Evolutionary conservation across 129 eudicot species (phyloP), one percentile per base, ranked within the genome.

Genomic region (Glebionis coronaria): DNA sequence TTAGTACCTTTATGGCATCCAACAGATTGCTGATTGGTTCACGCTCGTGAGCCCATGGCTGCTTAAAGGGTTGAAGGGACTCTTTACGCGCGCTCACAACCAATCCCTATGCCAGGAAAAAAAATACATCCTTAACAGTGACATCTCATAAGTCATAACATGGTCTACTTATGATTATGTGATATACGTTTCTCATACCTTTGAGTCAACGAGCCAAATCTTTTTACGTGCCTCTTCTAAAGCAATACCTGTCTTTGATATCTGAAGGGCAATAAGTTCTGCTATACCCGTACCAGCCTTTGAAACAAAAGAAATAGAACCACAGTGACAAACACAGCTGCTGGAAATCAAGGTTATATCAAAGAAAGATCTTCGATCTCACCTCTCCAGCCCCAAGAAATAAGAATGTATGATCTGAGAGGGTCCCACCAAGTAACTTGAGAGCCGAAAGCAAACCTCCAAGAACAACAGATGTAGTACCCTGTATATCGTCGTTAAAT

Each of bases 201-300:
- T 94, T 12, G 98, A 88, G 82, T 94, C 99, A 40, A 94, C 95
- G 12, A 94, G 97, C 99, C 99, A 94, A 45, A 94, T 85, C 80
- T 84, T 94, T 78, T 87, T 81, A 62, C 97, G 85, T 11, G 82
- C 73, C 55, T 89, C 93, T 76, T 89, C 97, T 29, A 94, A 21
- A 9, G 81, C 78, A 44, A 19, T 35, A 19, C 31, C 68, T 5
- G 97, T 84, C 95, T 83, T 94, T 5, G 95, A 82, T 67, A 89
- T 89, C 69, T 94, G 90, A 44, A 94, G 97, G 19, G 97, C 97
- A 15, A 94, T 94, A 70, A 94, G 95, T 78, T 94, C 95, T 5
- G 99, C 99, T 59, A 94, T 94, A 57, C 97, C 99, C 2, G 99
- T 94, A 68, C 99, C 99, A 76, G 99, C 99, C 99, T 94, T 76